phyloP scores from a whole-genome alignment of 1,139 yeast species.

The Saccharomyces hybrid region DNA sequence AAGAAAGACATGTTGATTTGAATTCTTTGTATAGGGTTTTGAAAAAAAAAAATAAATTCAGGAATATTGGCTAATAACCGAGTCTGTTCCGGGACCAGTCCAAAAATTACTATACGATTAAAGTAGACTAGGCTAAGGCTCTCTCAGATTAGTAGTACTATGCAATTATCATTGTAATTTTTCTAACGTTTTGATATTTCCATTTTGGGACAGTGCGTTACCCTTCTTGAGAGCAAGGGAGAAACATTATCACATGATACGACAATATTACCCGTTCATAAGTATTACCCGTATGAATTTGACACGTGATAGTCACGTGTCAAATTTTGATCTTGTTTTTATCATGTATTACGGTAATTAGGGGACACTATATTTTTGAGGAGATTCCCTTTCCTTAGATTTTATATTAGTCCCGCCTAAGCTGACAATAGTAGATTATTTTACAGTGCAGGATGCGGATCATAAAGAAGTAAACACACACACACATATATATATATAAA shows the following conservation, averaged over 20 bases:
- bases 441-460: neutral
- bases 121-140: too few relatives aligned
- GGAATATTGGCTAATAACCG: neutral
- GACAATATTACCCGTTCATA: neutral
- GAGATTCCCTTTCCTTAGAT: neutral
- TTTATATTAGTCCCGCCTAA: neutral
- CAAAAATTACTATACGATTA: too few relatives aligned
- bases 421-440: neutral
- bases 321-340: too few relatives aligned
- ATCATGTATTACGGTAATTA: neutral
- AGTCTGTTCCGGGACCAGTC: neutral
- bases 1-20: constrained; percentile 22
- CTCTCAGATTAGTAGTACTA: too few relatives aligned
- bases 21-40: neutral
- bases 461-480: neutral
- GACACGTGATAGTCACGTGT: too few relatives aligned
- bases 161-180: too few relatives aligned
- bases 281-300: neutral
- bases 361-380: neutral
- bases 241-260: neutral
- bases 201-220: too few relatives aligned
- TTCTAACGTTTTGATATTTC: too few relatives aligned
- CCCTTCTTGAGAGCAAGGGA: neutral
- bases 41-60: neutral
- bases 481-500: neutral